Evolutionary conservation across 2,329 filamentous ascomycete species (phyloP).

Genomic region (Aureobasidium sp.): DNA sequence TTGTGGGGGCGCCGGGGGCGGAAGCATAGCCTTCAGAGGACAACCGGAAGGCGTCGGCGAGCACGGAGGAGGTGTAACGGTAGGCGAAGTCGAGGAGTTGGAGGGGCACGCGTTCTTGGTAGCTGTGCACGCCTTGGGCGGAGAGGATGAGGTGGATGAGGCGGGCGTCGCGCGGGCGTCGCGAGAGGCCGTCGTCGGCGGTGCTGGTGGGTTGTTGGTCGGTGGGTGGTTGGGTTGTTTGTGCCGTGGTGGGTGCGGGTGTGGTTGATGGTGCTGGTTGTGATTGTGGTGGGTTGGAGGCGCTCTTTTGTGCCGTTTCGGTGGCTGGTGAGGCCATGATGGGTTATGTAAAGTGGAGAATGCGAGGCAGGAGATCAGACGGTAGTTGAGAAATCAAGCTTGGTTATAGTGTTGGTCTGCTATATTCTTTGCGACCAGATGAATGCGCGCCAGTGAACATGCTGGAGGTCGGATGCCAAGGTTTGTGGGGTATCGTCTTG

Average conservation of each 20-base stretch:
- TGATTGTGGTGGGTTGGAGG: constrained; percentile 18
- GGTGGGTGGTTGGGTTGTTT: constrained; percentile 13
- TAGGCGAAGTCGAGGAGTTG: constrained; percentile 83
- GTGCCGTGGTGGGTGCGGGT: constrained; percentile 13
- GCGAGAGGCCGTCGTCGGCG: constrained; percentile 31
- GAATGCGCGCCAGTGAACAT: not conserved
- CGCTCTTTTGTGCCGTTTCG: constrained; percentile 8
- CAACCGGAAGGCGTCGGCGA: constrained; percentile 64
- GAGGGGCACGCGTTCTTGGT: constrained; percentile 75
- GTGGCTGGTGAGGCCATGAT: constrained; percentile 14
- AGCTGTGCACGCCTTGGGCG: constrained; percentile 69
- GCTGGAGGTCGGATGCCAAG: not conserved
- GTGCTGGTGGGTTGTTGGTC: constrained; percentile 28
- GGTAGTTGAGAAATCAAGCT: not conserved
- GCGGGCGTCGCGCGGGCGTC: constrained; percentile 68
- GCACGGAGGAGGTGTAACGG: constrained; percentile 66
- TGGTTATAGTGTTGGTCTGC: not conserved
- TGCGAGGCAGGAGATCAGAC: not conserved
- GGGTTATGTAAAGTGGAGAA: not conserved
- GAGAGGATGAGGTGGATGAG: constrained; percentile 74
- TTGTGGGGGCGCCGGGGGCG: constrained; percentile 15
- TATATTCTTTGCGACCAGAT: not conserved
- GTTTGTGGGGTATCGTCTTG: not conserved
- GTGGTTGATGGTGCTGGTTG: constrained; percentile 17
- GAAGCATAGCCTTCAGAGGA: constrained; percentile 59